Conservation (phyloP, 1,284 basidiomycete species). For the Ustilago loliicola region DNA sequence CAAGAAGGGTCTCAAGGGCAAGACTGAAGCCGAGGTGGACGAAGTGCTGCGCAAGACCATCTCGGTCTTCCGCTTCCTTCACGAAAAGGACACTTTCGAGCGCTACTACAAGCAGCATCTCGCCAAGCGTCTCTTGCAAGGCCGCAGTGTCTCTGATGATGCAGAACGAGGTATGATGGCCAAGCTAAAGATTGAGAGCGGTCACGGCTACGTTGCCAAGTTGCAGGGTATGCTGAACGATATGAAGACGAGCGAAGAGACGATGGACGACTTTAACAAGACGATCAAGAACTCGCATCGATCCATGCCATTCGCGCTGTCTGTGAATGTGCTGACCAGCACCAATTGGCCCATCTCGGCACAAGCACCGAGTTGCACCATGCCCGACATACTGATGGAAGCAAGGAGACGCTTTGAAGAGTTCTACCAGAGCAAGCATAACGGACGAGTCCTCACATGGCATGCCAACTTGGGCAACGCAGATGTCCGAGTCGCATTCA, state of each 20-base stretch:
- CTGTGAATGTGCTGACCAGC: conserved; percentile 70
- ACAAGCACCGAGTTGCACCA: conserved; percentile 52
- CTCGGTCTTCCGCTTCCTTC: conserved; percentile 91
- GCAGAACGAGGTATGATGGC: conserved; percentile 98
- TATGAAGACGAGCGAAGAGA: conserved; percentile 90
- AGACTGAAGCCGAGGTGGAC: conserved; percentile 94
- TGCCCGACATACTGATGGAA: conserved; percentile 54
- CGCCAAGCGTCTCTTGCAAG: conserved; percentile 87
- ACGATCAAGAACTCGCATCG: conserved; percentile 75
- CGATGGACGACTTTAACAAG: conserved; percentile 80
- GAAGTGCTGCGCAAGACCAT: conserved; percentile 92
- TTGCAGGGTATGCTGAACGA: conserved; percentile 99
- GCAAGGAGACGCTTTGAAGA: conserved; percentile 80
- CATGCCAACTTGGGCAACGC: conserved; percentile 92
- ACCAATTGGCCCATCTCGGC: conserved; percentile 68
- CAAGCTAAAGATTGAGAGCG: conserved; percentile 96
- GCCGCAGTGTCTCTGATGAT: conserved; percentile 92
- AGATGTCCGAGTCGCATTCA: conserved; percentile 88
- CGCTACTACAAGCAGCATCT: conserved; percentile 97
- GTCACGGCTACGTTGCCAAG: conserved; percentile 97
- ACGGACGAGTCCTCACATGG: conserved; percentile 91
- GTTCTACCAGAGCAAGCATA: conserved; percentile 90
- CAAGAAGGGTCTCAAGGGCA: conserved; percentile 94
- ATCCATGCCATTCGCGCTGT: conserved; percentile 82
- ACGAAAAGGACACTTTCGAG: conserved; percentile 98